Percentiles rank a stretch among this genome's conserved stretches.
Evolutionary conservation across 768 basidiomycete species (phyloP).

Genomic region (Tulasnella calospora): DNA sequence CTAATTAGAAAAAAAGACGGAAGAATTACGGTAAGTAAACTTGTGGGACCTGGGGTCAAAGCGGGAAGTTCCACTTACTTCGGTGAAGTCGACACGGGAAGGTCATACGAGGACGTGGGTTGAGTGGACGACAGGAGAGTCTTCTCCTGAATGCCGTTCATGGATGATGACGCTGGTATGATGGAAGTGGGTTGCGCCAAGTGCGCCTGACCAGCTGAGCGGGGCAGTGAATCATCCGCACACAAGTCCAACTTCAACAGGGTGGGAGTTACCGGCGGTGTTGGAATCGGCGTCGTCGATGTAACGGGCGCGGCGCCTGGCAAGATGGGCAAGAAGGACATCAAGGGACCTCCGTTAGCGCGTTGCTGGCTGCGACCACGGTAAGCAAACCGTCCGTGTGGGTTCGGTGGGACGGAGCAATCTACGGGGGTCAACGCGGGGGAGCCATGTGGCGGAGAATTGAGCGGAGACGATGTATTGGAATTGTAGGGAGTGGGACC

Average conservation of each 20-base stretch:
- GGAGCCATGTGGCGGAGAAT: slow-evolving; percentile 23
- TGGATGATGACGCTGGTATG: background rate
- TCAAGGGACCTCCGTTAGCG: background rate
- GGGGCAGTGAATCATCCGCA: slow-evolving; percentile 11
- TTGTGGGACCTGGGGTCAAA: background rate
- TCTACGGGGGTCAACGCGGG: slow-evolving; percentile 19
- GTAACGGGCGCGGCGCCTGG: background rate
- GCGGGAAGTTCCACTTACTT: background rate
- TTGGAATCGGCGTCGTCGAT: background rate
- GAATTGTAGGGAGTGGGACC: slow-evolving; percentile 21
- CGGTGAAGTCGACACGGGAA: background rate
- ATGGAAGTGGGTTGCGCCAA: background rate
- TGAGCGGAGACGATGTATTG: background rate
- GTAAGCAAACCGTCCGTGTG: background rate
- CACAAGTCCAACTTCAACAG: slow-evolving; percentile 12
- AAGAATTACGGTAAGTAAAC: background rate
- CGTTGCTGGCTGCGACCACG: slow-evolving; percentile 12
- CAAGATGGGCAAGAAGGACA: slow-evolving; percentile 21
- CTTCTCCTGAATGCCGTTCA: background rate
- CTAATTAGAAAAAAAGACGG: background rate
- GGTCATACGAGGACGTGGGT: background rate
- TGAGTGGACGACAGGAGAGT: background rate
- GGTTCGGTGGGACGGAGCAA: background rate
- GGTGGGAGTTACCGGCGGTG: slow-evolving; percentile 20
- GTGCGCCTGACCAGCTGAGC: background rate